These are phyloP conservation scores for Clonostachys byssicola DNA, from an alignment of 2,329 filamentous ascomycete genomes.

Conservation along the genomic window DNA sequence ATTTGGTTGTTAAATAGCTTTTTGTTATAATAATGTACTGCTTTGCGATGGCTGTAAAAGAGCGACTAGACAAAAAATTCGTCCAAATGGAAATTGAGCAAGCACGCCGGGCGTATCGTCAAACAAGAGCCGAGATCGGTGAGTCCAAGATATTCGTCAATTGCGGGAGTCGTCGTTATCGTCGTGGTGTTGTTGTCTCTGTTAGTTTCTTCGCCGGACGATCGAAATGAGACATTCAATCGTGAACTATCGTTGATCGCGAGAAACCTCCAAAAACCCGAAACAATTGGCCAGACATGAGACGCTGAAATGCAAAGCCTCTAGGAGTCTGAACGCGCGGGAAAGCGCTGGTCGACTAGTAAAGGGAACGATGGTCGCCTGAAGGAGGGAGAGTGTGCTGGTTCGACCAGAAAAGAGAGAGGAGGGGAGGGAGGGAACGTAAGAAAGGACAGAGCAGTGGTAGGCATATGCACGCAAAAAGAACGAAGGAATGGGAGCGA, in stretches of 20 bases:
- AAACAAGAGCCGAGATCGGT: no score
- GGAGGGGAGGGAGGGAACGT: slow-evolving; percentile 1
- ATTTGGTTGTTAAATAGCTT: neutral
- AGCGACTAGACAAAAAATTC: slow-evolving; percentile 42
- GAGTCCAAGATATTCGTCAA: neutral
- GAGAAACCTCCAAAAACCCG: neutral
- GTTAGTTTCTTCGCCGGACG: no score
- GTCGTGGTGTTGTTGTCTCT: neutral
- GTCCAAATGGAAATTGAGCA: slow-evolving; percentile 20
- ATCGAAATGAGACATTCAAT: neutral
- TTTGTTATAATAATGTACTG: slow-evolving; percentile 11
- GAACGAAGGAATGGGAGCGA: neutral
- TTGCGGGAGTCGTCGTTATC: slow-evolving; percentile 1
- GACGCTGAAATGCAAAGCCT: neutral
- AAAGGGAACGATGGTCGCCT: slow-evolving; percentile 7
- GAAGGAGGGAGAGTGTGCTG: slow-evolving; percentile 2
- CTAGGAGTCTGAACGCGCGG: slow-evolving; percentile 1
- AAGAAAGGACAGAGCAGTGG: slow-evolving; percentile 1
- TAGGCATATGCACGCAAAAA: neutral
- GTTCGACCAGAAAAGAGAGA: neutral
- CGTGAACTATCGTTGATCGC: neutral
- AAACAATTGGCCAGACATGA: neutral
- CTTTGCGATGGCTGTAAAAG: slow-evolving; percentile 24
- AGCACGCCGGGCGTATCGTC: slow-evolving; percentile 2
- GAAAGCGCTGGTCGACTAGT: slow-evolving; percentile 5